Percentiles rank a stretch among this genome's conserved stretches.
These are phyloP conservation scores for Fraxinus pennsylvanica DNA, from an alignment of 257 asterid species.

Conservation along the genomic window DNA sequence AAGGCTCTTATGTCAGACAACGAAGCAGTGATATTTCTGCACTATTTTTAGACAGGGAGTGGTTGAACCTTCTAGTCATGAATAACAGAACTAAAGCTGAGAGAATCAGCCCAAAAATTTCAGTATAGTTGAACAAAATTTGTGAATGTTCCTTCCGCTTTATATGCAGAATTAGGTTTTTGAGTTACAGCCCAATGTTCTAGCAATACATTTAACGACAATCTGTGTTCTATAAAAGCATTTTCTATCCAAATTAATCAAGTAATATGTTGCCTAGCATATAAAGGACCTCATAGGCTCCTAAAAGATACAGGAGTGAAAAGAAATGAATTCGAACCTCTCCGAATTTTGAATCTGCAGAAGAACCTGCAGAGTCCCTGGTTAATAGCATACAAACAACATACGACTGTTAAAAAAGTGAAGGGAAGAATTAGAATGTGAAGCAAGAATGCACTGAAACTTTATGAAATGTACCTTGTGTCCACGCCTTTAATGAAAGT, in stretches of 20 bases:
- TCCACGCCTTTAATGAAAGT: constrained; percentile 98
- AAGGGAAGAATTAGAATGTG: constrained; percentile 17
- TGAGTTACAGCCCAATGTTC: not conserved
- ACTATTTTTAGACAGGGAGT: not conserved
- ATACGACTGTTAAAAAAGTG: constrained; percentile 16
- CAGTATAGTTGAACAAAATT: not conserved
- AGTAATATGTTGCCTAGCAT: constrained; percentile 17
- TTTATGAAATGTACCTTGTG: constrained; percentile 56
- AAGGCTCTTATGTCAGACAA: not conserved
- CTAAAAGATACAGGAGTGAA: constrained; percentile 19
- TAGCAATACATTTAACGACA: not conserved
- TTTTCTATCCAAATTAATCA: constrained; percentile 20
- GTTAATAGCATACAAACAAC: constrained; percentile 33
- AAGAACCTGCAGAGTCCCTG: constrained; percentile 63
- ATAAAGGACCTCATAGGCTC: constrained; percentile 17
- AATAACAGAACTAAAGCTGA: not conserved
- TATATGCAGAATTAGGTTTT: not conserved
- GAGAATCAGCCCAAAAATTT: not conserved
- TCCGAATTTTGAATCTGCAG: constrained; percentile 81
- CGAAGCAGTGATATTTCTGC: not conserved
- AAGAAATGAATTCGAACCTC: constrained; percentile 58
- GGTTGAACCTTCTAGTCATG: not conserved
- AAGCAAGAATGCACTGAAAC: constrained; percentile 18
- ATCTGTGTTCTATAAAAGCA: constrained; percentile 6
- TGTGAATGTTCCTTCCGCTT: not conserved